Conservation (phyloP, 1,284 basidiomycete species). For the Pseudozyma sp. region DNA sequence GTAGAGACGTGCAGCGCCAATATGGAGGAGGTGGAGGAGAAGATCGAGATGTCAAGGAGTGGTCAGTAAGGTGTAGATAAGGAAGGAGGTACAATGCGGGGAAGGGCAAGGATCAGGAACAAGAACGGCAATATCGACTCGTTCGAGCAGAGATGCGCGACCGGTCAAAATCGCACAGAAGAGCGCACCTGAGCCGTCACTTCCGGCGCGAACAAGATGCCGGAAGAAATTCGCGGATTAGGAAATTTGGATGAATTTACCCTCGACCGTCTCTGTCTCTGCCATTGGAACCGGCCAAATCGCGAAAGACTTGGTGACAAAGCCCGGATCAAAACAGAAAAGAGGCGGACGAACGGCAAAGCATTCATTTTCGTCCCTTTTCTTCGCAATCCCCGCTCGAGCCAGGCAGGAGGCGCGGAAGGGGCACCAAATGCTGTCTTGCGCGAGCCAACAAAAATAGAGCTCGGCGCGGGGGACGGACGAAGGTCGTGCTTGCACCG, state of each 20-base stretch:
- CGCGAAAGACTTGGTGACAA: too few species aligned
- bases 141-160: background rate
- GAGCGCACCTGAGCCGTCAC: constrained; percentile 17
- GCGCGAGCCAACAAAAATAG: constrained; percentile 7
- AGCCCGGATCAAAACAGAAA: too few species aligned
- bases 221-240: constrained; percentile 1
- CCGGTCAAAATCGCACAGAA: constrained; percentile 1
- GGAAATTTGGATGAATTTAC: background rate
- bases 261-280: too few species aligned
- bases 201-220: constrained; percentile 21
- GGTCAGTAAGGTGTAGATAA: background rate
- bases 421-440: background rate
- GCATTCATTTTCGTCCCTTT: background rate
- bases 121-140: background rate
- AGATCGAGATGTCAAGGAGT: background rate
- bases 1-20: background rate
- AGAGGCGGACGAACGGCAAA: background rate
- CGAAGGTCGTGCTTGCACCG: too few species aligned
- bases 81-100: background rate
- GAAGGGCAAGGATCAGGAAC: constrained; percentile 1
- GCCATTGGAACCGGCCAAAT: too few species aligned
- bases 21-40: background rate
- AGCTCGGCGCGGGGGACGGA: background rate
- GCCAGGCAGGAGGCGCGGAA: constrained; percentile 4
- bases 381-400: constrained; percentile 9